Evolutionary conservation across 2,329 filamentous ascomycete species (phyloP).

Genomic region (Cercospora nicotianae): DNA sequence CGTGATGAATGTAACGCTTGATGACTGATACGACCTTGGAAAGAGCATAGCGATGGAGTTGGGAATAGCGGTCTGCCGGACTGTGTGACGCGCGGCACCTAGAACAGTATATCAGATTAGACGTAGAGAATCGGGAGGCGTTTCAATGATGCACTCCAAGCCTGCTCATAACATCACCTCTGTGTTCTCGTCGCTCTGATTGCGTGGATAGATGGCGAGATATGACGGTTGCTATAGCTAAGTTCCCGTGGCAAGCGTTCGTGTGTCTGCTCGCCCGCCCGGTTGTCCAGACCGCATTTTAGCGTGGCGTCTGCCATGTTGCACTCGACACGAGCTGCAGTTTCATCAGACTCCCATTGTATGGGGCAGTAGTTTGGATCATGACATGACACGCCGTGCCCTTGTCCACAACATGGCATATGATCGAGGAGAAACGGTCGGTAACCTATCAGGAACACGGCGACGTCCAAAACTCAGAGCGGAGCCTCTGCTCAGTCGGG

Average conservation of each 20-base stretch:
- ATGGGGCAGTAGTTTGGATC: neutral
- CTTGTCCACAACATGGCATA: constrained; percentile 1
- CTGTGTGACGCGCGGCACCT: neutral
- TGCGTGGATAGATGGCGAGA: neutral
- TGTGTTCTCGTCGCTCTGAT: neutral
- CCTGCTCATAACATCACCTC: neutral
- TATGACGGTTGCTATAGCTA: neutral
- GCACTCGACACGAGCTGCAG: constrained; percentile 10
- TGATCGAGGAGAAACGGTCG: neutral
- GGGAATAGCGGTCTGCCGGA: constrained; percentile 3
- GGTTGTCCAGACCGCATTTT: constrained; percentile 4
- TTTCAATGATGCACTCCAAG: neutral
- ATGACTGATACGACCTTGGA: constrained; percentile 13
- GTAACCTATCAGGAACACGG: neutral
- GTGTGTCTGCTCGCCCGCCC: neutral
- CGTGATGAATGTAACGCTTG: constrained; percentile 18
- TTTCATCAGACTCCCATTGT: constrained; percentile 4
- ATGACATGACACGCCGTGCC: constrained; percentile 2
- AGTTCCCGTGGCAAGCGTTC: neutral
- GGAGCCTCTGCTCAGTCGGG: neutral
- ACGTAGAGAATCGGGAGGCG: neutral
- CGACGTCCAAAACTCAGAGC: neutral
- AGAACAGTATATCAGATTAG: neutral
- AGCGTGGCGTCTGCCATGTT: constrained; percentile 4
- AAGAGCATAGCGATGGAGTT: constrained; percentile 16